Base-by-base conservation (phyloP, 148 eudicot species). In the Mesembryanthemum crystallinum region DNA sequence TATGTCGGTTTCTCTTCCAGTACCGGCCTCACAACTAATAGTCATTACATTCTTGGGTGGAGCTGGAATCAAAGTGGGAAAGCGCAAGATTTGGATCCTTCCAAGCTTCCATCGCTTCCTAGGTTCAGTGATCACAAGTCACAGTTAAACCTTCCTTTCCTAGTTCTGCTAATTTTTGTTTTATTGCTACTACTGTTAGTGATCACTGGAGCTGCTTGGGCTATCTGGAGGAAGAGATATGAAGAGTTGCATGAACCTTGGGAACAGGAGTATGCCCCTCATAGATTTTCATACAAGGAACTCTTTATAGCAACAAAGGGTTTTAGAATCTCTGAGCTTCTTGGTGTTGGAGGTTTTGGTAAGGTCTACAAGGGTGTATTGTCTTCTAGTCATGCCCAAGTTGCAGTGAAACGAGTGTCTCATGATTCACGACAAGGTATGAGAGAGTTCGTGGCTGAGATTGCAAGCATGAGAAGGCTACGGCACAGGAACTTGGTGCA, bases 261-360 rank as follows among this genome's bases (percentile, higher is more conserved):
- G 82, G 82, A 79, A 68, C 1, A 55, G 3, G 73, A 79, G 18
- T 77, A 69, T 64, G 78, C 78, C 35, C 83, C 87, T 29, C 85
- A 83, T 64, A 69, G 87, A 35, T 86, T 61, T 21, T 42, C 71
- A 42, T 82, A 73, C 13, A 78, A 64, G 64, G 81, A 77, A 42
- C 78, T 82, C 32, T 73, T 49, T 58, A 65, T 63, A 43, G 84
- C 81, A 7, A 82, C 84, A 59, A 74, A 65, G 27, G 78, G 81
- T 60, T 82, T 82, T 57, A 55, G 42, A 73, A 67, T 43, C 63
- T 57, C 28, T 15, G 75, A 69, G 62, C 43, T 77, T 24, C 63
- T 73, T 1, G 84, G 84, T 32, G 70, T 51, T 30, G 92, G 92
- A 29, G 92, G 89, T 25, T 88, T 85, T 37, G 92, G 89, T 13